These are phyloP conservation scores for Talaromyces sp. DNA, from an alignment of 2,329 filamentous ascomycete species.

Conservation along the genomic window DNA sequence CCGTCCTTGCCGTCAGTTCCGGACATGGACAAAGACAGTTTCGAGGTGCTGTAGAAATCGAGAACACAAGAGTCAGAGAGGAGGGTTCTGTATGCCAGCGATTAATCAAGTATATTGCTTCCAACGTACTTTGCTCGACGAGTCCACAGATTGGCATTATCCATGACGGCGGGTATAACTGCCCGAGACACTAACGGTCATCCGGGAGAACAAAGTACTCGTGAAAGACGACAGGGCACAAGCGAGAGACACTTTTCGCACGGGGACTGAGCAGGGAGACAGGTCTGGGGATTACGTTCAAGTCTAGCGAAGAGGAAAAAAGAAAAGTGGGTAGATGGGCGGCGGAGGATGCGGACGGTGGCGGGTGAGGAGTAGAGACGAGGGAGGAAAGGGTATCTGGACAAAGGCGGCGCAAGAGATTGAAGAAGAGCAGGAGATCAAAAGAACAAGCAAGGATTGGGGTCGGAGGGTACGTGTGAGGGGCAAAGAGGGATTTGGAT, in stretches of 20 bases:
- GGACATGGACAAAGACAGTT: conserved; percentile 84
- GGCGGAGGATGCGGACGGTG: conserved; percentile 24
- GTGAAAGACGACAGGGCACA: conserved; percentile 17
- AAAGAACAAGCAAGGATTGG: conserved; percentile 15
- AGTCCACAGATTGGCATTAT: conserved; percentile 56
- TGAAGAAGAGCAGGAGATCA: conserved; percentile 6
- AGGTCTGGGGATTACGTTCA: conserved; percentile 2
- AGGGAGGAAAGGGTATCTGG: conserved; percentile 1
- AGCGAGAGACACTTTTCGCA: conserved; percentile 6
- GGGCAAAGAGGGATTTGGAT: too few relatives aligned
- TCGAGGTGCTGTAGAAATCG: conserved; percentile 69
- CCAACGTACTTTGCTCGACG: conserved; percentile 49
- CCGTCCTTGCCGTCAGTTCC: conserved; percentile 57
- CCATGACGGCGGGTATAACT: conserved; percentile 45
- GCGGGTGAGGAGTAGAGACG: conserved; percentile 11
- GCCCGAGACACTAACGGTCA: conserved; percentile 43
- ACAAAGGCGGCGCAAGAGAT: not conserved
- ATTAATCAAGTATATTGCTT: conserved; percentile 4
- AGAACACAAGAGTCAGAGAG: conserved; percentile 1
- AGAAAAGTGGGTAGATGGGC: conserved; percentile 13
- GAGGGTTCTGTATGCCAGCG: too few relatives aligned
- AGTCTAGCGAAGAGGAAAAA: conserved; percentile 4
- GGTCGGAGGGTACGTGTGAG: conserved; percentile 1
- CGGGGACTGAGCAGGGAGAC: conserved; percentile 6
- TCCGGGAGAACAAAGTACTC: conserved; percentile 29